Evolutionary conservation across 106 monocot genomes (phyloP).

Genomic region (Alisma plantagoaquatica): DNA sequence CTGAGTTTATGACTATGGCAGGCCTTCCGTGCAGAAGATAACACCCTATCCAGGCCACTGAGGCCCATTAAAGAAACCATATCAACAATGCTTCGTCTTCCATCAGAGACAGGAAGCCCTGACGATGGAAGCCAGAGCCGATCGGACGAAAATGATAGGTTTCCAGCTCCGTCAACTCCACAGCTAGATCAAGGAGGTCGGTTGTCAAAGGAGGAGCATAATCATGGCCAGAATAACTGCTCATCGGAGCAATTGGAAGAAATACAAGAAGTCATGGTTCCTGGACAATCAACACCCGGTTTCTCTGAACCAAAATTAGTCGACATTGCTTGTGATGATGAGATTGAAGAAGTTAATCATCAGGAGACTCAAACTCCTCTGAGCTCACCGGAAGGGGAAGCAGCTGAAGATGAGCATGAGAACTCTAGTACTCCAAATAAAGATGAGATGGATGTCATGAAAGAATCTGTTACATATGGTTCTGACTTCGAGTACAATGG

Average conservation of each 20-base stretch:
- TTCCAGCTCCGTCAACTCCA: slow-evolving; percentile 53
- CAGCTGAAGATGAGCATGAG: slow-evolving; percentile 38
- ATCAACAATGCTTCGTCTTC: slow-evolving; percentile 39
- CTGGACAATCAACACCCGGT: background rate
- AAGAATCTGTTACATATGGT: no score
- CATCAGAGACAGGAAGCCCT: slow-evolving; percentile 6
- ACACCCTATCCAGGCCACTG: slow-evolving; percentile 36
- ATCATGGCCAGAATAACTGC: slow-evolving; percentile 12
- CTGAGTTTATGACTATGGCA: no score
- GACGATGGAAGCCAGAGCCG: slow-evolving; percentile 8
- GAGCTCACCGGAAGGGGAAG: slow-evolving; percentile 1
- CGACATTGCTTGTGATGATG: no score
- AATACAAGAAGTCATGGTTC: slow-evolving; percentile 8
- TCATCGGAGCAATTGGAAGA: background rate
- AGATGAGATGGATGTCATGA: no score
- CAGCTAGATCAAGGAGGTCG: slow-evolving; percentile 27
- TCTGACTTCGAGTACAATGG: no score
- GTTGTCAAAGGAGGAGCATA: slow-evolving; percentile 15
- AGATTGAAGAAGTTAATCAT: background rate
- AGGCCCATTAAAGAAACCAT: slow-evolving; percentile 65
- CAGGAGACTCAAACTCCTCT: slow-evolving; percentile 5
- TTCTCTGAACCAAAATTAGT: slow-evolving; percentile 31
- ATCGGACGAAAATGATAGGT: slow-evolving; percentile 16
- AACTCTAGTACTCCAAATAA: no score
- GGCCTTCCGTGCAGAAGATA: slow-evolving; percentile 62